A percentile compares a stretch with the other conserved stretches of the same genome.
Conservation (phyloP, 1,139 yeast genomes). For the Pichia sp. region DNA sequence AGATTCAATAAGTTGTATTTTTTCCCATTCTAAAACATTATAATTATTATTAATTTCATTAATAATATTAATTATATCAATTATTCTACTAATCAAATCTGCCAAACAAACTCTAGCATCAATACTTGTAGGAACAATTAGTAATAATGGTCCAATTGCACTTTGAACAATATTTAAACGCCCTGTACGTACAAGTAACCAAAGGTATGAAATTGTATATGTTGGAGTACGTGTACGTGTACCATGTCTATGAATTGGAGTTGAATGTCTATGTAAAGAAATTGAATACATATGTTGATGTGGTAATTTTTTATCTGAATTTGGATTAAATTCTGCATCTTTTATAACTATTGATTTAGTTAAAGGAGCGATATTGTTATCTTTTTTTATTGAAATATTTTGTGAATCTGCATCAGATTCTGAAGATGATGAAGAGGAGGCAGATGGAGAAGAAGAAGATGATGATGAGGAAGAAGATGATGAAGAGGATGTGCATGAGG, state of each 20-base stretch:
- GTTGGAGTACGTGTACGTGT: conserved; percentile 32
- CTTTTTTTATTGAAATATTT: too few relatives aligned
- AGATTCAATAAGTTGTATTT: not conserved
- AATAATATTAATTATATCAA: conserved; percentile 11
- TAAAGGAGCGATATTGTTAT: too few relatives aligned
- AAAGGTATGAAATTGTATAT: conserved; percentile 31
- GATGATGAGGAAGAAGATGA: too few relatives aligned
- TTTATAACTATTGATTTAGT: not conserved
- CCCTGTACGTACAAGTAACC: conserved; percentile 30
- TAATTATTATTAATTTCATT: conserved; percentile 7
- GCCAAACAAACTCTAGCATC: conserved; percentile 20
- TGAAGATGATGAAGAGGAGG: not conserved
- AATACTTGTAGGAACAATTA: conserved; percentile 36
- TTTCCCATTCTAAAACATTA: conserved; percentile 3
- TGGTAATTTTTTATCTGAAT: not conserved
- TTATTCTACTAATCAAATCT: conserved; percentile 13
- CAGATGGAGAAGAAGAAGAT: too few relatives aligned
- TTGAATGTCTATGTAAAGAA: conserved; percentile 6
- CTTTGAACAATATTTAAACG: conserved; percentile 22
- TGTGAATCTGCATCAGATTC: not conserved
- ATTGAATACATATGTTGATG: conserved; percentile 6
- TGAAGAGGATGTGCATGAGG: too few relatives aligned
- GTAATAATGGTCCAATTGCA: conserved; percentile 34
- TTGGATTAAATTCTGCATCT: conserved; percentile 7
- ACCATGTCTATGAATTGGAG: conserved; percentile 34